Base-by-base conservation (phyloP, 2,329 filamentous ascomycete species). In the Pseudogymnoascus sp. region DNA sequence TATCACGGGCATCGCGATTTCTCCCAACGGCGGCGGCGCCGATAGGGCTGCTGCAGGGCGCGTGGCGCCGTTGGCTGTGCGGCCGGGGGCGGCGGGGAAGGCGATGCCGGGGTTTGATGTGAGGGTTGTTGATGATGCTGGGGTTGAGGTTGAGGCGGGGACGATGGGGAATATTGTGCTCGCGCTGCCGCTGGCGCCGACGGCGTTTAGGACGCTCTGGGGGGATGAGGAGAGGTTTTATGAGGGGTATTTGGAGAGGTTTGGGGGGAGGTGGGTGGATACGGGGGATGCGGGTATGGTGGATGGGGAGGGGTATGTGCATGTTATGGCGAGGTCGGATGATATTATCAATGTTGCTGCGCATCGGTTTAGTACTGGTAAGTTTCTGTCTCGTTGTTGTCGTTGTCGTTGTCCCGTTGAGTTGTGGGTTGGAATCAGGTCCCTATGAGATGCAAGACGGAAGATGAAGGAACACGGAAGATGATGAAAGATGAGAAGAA, bases 301-400 rank as follows among this genome's bases (percentile, higher is more conserved):
- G 64, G 93, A 97, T 72, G 74, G 82, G 13, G 87, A 93, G 42
- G 84, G 84, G 4, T 86, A 86, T 69, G 80, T 87, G 42, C 81
- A 83, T 67, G 83, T 87, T 68, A 86, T 87, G 84, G 82, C 82
- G 42, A 77, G 85, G 42, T 74, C 76, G 33, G 93, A 97, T 76
- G 93, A 97, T 74, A 88, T 97, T 65, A 92, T 97, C 72, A 97
- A 97, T 72, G 93, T 96, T n/a, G 93, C 92, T 42, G 92, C 93
- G 4, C 93, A 97, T 77, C 85, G 93, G 13, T 87, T 97, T 65
- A 93, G 89, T 67, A 96, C 92, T 10, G 91, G 89, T 89, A 79
- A 70, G 81, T 74, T 24, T n/a, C n/a, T 2, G 44, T 10, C 31
- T 13, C 11, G 40, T 61, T 50, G 13, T 62, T 60, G 16, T 44